Evolutionary conservation across 1,284 basidiomycete species (phyloP), one percentile per base, ranked within the genome.

Genomic region (Uromyces viciae-fabae): DNA sequence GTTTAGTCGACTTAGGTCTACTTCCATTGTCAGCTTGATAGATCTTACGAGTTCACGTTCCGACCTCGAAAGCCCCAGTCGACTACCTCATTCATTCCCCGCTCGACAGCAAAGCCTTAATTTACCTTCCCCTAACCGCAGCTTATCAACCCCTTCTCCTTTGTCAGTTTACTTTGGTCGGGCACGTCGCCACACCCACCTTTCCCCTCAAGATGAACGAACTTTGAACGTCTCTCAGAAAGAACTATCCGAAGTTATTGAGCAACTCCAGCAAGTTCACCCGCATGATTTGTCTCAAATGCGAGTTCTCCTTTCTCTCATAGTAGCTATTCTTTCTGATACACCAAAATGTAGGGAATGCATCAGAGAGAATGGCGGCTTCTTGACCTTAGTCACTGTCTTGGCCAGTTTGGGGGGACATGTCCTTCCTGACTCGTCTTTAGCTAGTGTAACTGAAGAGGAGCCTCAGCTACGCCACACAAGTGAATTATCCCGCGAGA

Each of bases 291-390:
- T 80, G 33, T 80, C 77, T 46, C 77, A 80, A 72, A 60, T 52
- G 46, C 42, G 68, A 49, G 77, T 69, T 60, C 56, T 80, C 38
- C 69, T 80, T 11, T 69, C 77, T 33, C 66, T 72, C 52, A 80
- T 80, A 42, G 77, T 71, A 22, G 77, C 77, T 42, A 73, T 80
- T 33, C 69, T 80, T 28, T 80, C 77, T 17, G 77, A 80, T 28
- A 71, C 38, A 11, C 66, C 68, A 25, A 56, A 80, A 33, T 62
- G 77, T n/a, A 52, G 68, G 28, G 77, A 80, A 52, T 72, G 68
- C 31, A 80, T 80, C 68, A 40, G 69, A 80, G 77, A 73, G 56
- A 80, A 80, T 42, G 77, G 49, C 33, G 77, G 77, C n/a, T 73
- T 80, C 42, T 80, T 80, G 69, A 80, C 77, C 58, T 62, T 80